Evolutionary conservation across 257 asterid species (phyloP).

Genomic region (Paulownia fortunei): DNA sequence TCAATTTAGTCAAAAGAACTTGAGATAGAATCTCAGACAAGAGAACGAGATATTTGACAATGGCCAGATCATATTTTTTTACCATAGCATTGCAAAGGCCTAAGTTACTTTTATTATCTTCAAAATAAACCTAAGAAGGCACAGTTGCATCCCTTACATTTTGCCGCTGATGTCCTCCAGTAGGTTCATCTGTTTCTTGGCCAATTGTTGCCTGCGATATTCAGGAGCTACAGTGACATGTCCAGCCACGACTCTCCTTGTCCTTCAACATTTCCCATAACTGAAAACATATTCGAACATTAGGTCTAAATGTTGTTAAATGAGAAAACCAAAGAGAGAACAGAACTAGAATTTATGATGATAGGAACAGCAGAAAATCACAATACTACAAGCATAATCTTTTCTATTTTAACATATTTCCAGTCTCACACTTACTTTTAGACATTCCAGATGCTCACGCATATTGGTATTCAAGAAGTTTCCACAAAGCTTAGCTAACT

Average conservation of each 20-base stretch:
- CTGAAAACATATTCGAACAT: constrained; percentile 39
- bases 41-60: not conserved
- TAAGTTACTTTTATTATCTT: no score
- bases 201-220: constrained; percentile 73
- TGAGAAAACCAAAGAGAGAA: not conserved
- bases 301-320: not conserved
- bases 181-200: constrained; percentile 76
- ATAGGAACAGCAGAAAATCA: not conserved
- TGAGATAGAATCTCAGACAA: not conserved
- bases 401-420: not conserved
- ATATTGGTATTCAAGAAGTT: not conserved
- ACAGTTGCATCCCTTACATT: constrained; percentile 47
- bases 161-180: constrained; percentile 70
- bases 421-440: not conserved
- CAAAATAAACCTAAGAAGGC: not conserved
- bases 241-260: constrained; percentile 85
- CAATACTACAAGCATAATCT: not conserved
- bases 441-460: no score
- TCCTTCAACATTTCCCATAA: constrained; percentile 82
- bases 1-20: not conserved
- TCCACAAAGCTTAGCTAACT: not conserved
- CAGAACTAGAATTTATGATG: not conserved
- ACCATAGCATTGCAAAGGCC: not conserved
- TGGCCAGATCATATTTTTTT: not conserved
- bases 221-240: constrained; percentile 80